Percentiles rank a stretch among this genome's conserved stretches.
phyloP scores from a whole-genome alignment of 1,284 basidiomycete species.

The Pascua sp. region DNA sequence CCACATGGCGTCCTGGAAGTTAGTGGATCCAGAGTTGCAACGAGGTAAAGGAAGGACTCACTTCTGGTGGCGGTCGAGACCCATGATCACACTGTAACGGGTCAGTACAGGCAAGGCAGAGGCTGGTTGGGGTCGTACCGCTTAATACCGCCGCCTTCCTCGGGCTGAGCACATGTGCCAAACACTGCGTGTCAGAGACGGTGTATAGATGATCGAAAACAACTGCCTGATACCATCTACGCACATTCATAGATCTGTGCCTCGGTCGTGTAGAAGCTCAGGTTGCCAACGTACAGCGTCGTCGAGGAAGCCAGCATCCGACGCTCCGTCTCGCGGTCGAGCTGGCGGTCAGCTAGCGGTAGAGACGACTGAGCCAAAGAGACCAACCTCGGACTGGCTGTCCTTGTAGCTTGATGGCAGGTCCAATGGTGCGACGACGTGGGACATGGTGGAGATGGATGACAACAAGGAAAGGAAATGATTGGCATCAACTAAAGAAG shows the following conservation, averaged over 20 bases:
- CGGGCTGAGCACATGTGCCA: slow-evolving; percentile 80
- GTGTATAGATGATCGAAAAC: not conserved
- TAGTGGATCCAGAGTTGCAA: not conserved
- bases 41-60: slow-evolving; percentile 31
- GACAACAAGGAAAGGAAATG: too few relatives aligned
- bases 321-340: slow-evolving; percentile 52
- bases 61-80: slow-evolving; percentile 92
- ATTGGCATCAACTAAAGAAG: too few relatives aligned
- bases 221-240: slow-evolving; percentile 11
- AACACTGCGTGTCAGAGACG: slow-evolving; percentile 58
- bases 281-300: slow-evolving; percentile 81
- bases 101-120: not conserved
- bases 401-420: slow-evolving; percentile 94
- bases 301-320: slow-evolving; percentile 52
- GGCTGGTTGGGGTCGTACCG: slow-evolving; percentile 49
- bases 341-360: slow-evolving; percentile 19
- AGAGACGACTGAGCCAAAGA: too few relatives aligned
- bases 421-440: slow-evolving; percentile 79
- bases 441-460: slow-evolving; percentile 63
- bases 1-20: slow-evolving; percentile 85
- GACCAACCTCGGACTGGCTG: slow-evolving; percentile 65
- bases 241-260: slow-evolving; percentile 93
- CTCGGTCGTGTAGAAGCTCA: slow-evolving; percentile 97
- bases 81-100: slow-evolving; percentile 82
- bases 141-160: slow-evolving; percentile 92